phyloP scores from a whole-genome alignment of 345 rosid genomes.

The Crucihimalaya himalaica region DNA sequence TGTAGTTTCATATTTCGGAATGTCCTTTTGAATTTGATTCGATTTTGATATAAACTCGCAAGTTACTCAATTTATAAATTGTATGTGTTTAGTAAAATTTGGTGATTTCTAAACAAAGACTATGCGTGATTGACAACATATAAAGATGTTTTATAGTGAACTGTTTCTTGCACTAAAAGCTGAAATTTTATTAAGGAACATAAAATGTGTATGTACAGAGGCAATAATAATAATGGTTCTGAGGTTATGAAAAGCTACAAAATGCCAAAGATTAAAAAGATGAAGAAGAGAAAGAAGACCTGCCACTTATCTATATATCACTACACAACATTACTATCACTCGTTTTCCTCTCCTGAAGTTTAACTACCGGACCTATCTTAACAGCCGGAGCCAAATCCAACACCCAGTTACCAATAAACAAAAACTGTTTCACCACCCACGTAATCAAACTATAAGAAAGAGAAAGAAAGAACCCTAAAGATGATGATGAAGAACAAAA shows the following conservation, averaged over 20 bases:
- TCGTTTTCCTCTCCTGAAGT: constrained; percentile 34
- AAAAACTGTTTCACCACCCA: constrained; percentile 45
- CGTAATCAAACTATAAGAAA: constrained; percentile 32
- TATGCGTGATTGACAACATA: not conserved
- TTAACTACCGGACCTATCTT: constrained; percentile 57
- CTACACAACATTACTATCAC: constrained; percentile 55
- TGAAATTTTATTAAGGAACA: constrained; percentile 59
- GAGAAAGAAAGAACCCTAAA: constrained; percentile 19
- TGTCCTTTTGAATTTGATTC: not conserved
- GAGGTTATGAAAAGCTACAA: constrained; percentile 51
- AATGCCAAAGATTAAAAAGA: constrained; percentile 30
- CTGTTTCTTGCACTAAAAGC: constrained; percentile 36
- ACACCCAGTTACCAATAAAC: constrained; percentile 38
- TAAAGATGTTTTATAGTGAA: not conserved
- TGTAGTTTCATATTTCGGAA: not conserved
- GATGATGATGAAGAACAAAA: constrained; percentile 46
- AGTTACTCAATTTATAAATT: not conserved
- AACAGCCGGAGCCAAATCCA: constrained; percentile 40
- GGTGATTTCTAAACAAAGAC: no score
- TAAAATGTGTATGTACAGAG: constrained; percentile 84
- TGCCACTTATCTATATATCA: constrained; percentile 36
- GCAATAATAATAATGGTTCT: constrained; percentile 57
- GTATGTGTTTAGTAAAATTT: not conserved
- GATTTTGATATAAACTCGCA: not conserved
- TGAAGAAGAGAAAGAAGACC: constrained; percentile 20